Base-by-base conservation (phyloP, 768 basidiomycete species). In the Crepidotus variabilis region DNA sequence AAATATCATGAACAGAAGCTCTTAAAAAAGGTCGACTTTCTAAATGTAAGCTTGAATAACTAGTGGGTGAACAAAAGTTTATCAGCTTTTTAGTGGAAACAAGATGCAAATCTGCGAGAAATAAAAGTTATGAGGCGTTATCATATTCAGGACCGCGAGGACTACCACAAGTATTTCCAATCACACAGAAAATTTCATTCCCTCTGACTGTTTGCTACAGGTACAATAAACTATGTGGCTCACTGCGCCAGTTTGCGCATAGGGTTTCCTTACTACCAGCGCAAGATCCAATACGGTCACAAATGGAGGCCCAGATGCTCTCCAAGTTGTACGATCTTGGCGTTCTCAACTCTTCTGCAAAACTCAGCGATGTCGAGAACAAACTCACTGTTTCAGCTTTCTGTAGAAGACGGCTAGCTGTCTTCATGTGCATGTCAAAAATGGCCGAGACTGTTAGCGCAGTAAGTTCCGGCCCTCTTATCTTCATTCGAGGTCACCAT, bases 311-410 rank as follows among this genome's bases (percentile, higher is more conserved):
- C 46, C 87, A 92, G 63, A 78, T 98, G 20, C 83, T 99, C 52
- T 88, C 91, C 58, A 98, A 98, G 71, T 83, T 98, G 58, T 99
- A 98, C 73, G 97, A 99, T 72, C 92, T 96, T 79, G 97, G 96
- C 56, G 85, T 98, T 53, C 81, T 99, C 57, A 91, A 89, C 68
- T 77, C 90, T 8, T 75, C 86, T 14, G 86, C 93, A 32, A 97
- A 97, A 69, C 83, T 98, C 61, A 91, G 88, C 64, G 96, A 99
- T 67, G 80, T 98, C 50, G 94, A 98, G 69, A 98, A 93, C 75
- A 97, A 93, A 70, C 85, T 99, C 57, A 94, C 95, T 22, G 97
- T 98, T 55, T 87, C 94, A 1, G 92, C 94, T 0, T 94, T 99
- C 64, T 98, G 95, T 69, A 80, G 97, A 50, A 75, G 97, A 20